These are phyloP conservation scores for Protomyces lactucae-debilis DNA, from an alignment of 1,139 yeast genomes.

Conservation along the genomic window DNA sequence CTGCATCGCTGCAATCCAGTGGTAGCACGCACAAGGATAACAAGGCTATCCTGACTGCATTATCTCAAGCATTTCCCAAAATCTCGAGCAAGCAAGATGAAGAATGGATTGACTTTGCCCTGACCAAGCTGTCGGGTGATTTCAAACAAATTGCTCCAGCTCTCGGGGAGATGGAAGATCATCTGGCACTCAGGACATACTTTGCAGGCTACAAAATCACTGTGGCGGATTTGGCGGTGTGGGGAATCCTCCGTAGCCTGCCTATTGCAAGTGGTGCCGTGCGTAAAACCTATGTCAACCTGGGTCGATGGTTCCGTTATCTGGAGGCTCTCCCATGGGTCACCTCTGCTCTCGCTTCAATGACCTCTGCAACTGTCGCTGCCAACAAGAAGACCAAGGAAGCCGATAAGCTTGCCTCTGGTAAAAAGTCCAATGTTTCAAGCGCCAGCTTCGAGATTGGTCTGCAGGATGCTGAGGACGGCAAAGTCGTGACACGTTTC, in stretches of 20 bases:
- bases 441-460: slow-evolving; percentile 92
- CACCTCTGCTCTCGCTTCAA: slow-evolving; percentile 70
- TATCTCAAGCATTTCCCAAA: background rate
- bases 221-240: slow-evolving; percentile 76
- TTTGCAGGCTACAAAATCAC: slow-evolving; percentile 62
- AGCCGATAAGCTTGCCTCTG: slow-evolving; percentile 45
- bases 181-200: slow-evolving; percentile 79
- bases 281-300: slow-evolving; percentile 77
- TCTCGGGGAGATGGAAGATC: slow-evolving; percentile 74
- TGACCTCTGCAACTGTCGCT: slow-evolving; percentile 57
- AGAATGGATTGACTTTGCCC: slow-evolving; percentile 66
- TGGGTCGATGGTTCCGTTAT: slow-evolving; percentile 88
- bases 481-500: slow-evolving; percentile 95
- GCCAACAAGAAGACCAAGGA: slow-evolving; percentile 41
- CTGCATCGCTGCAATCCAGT: background rate
- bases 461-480: slow-evolving; percentile 81
- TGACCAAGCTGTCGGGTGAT: slow-evolving; percentile 71
- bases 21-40: slow-evolving; percentile 1
- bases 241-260: slow-evolving; percentile 93
- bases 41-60: slow-evolving; percentile 1
- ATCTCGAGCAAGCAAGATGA: background rate
- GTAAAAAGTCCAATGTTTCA: slow-evolving; percentile 55
- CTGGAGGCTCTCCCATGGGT: slow-evolving; percentile 63
- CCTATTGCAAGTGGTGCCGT: slow-evolving; percentile 87
- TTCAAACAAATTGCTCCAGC: slow-evolving; percentile 76